Base-by-base conservation (phyloP, 257 asterid species). In the Paraleonurus japonicus region DNA sequence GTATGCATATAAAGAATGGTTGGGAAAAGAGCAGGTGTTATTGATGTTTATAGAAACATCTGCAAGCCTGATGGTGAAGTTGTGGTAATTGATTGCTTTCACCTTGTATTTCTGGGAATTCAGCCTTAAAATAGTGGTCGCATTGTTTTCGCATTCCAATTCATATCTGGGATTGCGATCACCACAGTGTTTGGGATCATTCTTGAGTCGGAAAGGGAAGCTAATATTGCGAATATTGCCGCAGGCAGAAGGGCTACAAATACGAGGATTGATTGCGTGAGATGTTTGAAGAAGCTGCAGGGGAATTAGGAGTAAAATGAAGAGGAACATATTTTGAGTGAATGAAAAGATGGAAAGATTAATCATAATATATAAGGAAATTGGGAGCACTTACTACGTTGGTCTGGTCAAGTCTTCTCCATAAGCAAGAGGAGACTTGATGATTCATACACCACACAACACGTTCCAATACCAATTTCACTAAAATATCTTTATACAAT, bases 41-140 rank as follows among this genome's bases (percentile, higher is more conserved):
- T 16, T 48, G n/a, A n/a, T n/a, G 22, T 51, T 9, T 7, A 51
- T 17, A 5, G 24, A 19, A 51, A 20, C 59, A 51, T 19, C 78
- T 61, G 3, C 55, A 0, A 71, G 16, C 11, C 81, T 79, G 20
- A 85, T 78, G 7, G 82, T 72, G 59, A 2, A 51, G 27, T 19
- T n/a, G n/a, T n/a, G n/a, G n/a, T n/a, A n/a, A n/a, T n/a, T n/a
- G n/a, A n/a, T n/a, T n/a, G n/a, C n/a, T n/a, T n/a, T n/a, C n/a
- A n/a, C n/a, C n/a, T n/a, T n/a, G n/a, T n/a, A n/a, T n/a, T n/a
- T n/a, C n/a, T 17, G 1, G 13, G 82, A 69, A 24, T 59, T 7
- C 4, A 83, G 53, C n/a, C 5, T 0, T 1, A 13, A 2, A n/a
- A n/a, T n/a, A n/a, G n/a, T n/a, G 58, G 23, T 50, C 26, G 19